Conservation (phyloP, 2,329 filamentous ascomycete genomes). For the Pseudogymnoascus sp. region DNA sequence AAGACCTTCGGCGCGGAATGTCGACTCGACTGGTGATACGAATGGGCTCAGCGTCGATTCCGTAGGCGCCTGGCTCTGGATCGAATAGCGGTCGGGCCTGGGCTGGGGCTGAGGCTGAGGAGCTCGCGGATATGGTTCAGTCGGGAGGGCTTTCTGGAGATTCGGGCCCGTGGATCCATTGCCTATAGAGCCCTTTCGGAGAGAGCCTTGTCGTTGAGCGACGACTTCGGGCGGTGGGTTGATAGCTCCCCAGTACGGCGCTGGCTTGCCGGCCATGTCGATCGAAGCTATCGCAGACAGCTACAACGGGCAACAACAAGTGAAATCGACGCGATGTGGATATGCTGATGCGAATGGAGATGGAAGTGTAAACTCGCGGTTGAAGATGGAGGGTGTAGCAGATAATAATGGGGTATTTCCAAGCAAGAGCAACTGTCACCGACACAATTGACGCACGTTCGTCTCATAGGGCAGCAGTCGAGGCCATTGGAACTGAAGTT, state of each 20-base stretch:
- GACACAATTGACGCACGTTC: not conserved
- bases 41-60: slow-evolving; percentile 51
- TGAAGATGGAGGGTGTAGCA: not conserved
- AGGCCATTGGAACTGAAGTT: not conserved
- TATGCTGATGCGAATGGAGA: not conserved
- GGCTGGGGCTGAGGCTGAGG: not conserved
- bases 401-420: not conserved
- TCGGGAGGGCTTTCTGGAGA: not conserved
- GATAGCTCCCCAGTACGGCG: slow-evolving; percentile 10
- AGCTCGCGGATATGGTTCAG: not conserved
- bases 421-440: not conserved
- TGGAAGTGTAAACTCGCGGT: not conserved
- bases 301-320: not conserved
- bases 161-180: not conserved
- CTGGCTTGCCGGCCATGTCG: not conserved
- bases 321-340: not conserved
- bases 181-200: not conserved
- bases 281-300: not conserved
- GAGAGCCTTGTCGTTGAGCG: not conserved
- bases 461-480: not conserved
- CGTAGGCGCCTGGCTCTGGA: slow-evolving; percentile 49
- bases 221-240: not conserved
- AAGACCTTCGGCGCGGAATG: slow-evolving; percentile 42
- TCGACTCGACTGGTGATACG: slow-evolving; percentile 44
- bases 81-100: slow-evolving; percentile 33